Base-by-base conservation (phyloP, 768 basidiomycete genomes). In the Pleurotus giganteus region DNA sequence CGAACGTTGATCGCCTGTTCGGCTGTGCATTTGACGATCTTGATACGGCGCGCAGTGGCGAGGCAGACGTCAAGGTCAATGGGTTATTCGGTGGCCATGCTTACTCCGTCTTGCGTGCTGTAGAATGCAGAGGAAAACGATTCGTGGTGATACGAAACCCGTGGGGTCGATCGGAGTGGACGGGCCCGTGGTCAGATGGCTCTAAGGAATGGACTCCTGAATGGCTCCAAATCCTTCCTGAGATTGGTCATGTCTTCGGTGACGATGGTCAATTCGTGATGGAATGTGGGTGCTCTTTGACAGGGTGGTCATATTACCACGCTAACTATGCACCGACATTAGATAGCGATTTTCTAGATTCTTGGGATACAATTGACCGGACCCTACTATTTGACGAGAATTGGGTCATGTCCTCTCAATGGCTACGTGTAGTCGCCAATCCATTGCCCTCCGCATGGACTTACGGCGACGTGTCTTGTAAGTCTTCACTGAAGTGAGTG, bases 141-240 rank as follows among this genome's bases (percentile, higher is more conserved):
- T 83, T 83, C 53, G 63, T 83, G 7, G 75, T 80, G 5, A 58
- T 83, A 28, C 70, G 80, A 17, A 80, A 83, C 58, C 82, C 82
- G 0, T 83, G 80, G 80, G 80, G 79, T 9, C 49, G 68, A 26
- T 66, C 69, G 5, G 77, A 78, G 45, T 83, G 80, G 80, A 76
- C 69, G 1, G 81, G 81, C 3, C 66, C 74, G 0, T 82, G 81
- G 81, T 74, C 74, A 1, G 81, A 83, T 59, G 81, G 82, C 0
- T 76, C 78, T 4, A 81, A 81, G 56, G 80, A 83, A 60, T 84
- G 82, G 82, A 80, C 74, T 1, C 53, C 57, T 7, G 80, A 82
- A 55, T 82, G 81, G 81, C 57, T 81, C 0, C 67, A 67, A 21
- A 63, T 71, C 2, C 68, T 83, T 4, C 66, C 71, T 0, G 64